phyloP scores from a whole-genome alignment of 768 basidiomycete species.

The Pleurotus salmoneostramineus region DNA sequence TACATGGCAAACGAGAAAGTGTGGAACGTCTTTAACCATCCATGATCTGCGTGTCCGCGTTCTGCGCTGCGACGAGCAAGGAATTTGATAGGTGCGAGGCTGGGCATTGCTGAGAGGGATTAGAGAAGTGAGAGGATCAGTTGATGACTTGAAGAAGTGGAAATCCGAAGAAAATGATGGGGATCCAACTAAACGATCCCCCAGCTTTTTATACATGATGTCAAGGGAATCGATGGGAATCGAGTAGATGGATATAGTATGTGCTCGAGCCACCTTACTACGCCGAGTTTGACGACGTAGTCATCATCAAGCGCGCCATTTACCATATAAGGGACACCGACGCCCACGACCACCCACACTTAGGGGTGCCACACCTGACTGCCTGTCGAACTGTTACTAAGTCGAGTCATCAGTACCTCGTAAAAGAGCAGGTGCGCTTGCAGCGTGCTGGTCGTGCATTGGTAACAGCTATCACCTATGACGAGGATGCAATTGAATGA shows the following conservation, averaged over 20 bases:
- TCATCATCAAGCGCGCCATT: not conserved
- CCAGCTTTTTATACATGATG: not conserved
- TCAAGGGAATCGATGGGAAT: not conserved
- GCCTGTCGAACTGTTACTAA: not conserved
- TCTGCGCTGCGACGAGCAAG: constrained; percentile 54
- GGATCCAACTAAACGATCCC: not conserved
- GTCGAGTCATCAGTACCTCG: not conserved
- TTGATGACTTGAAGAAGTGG: constrained; percentile 9
- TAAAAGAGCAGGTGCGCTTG: not conserved
- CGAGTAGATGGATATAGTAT: not conserved
- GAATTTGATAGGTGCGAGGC: constrained; percentile 34
- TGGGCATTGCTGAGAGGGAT: not conserved
- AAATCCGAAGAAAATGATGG: constrained; percentile 7
- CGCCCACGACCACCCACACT: not conserved
- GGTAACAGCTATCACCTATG: too few species aligned
- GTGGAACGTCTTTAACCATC: constrained; percentile 86
- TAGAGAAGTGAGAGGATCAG: not conserved
- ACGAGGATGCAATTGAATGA: too few species aligned
- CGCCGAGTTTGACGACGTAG: not conserved
- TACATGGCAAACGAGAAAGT: constrained; percentile 76
- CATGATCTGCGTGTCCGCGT: constrained; percentile 74
- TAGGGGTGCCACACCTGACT: not conserved
- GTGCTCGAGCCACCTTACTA: not conserved
- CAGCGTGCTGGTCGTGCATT: too few species aligned
- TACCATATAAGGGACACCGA: not conserved